Conservation (phyloP, 768 basidiomycete genomes). For the Collybiopsis confluens region DNA sequence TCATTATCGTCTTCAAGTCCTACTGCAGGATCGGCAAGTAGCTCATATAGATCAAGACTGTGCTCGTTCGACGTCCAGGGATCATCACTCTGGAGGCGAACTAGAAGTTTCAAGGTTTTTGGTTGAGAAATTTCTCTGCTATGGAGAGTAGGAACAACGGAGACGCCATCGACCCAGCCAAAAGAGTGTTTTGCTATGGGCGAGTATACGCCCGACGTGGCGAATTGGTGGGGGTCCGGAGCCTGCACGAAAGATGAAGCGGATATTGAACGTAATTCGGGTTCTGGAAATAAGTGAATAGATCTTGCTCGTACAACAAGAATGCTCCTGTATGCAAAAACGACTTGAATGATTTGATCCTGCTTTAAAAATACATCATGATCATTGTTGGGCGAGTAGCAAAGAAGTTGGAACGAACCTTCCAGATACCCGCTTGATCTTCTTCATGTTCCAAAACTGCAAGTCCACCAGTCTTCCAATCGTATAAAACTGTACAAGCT, state of each 20-base stretch:
- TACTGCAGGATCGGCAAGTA: slow-evolving; percentile 19
- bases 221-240: too few relatives aligned
- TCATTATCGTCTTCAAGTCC: not conserved
- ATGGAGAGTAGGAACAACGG: slow-evolving; percentile 26
- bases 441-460: slow-evolving; percentile 40
- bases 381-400: not conserved
- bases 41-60: slow-evolving; percentile 48
- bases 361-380: slow-evolving; percentile 29
- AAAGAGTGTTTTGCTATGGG: slow-evolving; percentile 47
- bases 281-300: slow-evolving; percentile 50
- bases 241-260: too few relatives aligned
- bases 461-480: slow-evolving; percentile 47
- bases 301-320: slow-evolving; percentile 59
- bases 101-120: slow-evolving; percentile 41
- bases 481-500: slow-evolving; percentile 46
- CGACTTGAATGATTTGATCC: slow-evolving; percentile 50
- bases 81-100: slow-evolving; percentile 56
- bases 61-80: slow-evolving; percentile 51
- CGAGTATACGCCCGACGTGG: slow-evolving; percentile 21
- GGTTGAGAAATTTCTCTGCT: not conserved
- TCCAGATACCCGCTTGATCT: slow-evolving; percentile 22
- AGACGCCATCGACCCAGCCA: slow-evolving; percentile 66
- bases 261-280: slow-evolving; percentile 18
- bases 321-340: slow-evolving; percentile 41
- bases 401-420: slow-evolving; percentile 18